phyloP scores from a whole-genome alignment of 495 filamentous ascomycete genomes.

The Penicillium nucicola region DNA sequence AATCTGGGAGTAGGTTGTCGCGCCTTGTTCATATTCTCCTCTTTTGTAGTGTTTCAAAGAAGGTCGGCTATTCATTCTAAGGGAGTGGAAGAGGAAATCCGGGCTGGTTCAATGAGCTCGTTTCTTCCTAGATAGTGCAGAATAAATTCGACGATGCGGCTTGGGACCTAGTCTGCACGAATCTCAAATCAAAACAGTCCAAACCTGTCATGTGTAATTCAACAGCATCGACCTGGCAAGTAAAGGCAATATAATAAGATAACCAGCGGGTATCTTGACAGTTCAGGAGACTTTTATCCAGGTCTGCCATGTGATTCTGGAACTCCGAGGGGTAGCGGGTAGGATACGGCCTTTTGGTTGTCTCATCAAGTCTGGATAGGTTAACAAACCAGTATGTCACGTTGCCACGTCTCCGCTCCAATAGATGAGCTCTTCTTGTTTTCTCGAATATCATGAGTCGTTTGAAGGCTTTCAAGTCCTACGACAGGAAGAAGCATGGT shows the following conservation, averaged over 20 bases:
- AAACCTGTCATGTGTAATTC: too few species aligned
- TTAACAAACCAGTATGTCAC: too few species aligned
- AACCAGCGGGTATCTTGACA: background rate
- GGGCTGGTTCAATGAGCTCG: too few species aligned
- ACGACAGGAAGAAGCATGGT: constrained; percentile 1
- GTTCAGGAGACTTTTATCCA: background rate
- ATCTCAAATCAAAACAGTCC: too few species aligned
- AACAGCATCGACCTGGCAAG: constrained; percentile 5
- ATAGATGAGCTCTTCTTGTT: background rate
- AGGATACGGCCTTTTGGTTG: constrained; percentile 3
- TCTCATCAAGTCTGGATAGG: background rate
- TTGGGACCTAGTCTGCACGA: too few species aligned
- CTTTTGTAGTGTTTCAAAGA: too few species aligned
- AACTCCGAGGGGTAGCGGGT: background rate
- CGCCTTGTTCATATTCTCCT: too few species aligned
- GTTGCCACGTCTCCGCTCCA: background rate
- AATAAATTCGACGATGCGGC: too few species aligned
- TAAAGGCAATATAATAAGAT: constrained; percentile 2
- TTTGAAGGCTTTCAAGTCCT: background rate
- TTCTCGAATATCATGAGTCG: background rate
- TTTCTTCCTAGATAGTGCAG: too few species aligned
- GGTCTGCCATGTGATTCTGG: background rate
- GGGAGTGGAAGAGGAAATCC: too few species aligned
- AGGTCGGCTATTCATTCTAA: too few species aligned
- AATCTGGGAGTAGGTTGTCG: too few species aligned